Evolutionary conservation across 2,329 filamentous ascomycete genomes (phyloP).

Genomic region (Epichloe hybrida): DNA sequence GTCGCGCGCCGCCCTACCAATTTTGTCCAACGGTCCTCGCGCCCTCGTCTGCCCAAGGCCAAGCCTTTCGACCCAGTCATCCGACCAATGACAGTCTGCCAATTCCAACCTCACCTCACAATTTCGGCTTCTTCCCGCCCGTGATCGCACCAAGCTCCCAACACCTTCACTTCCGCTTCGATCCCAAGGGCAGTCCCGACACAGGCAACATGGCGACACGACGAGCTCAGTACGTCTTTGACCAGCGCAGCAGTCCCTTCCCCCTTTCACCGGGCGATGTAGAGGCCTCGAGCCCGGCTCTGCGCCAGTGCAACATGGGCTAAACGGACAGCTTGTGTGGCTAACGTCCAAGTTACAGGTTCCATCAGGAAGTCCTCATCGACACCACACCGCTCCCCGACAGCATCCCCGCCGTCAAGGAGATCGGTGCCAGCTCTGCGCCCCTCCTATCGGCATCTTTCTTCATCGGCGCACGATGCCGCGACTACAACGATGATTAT

Average conservation of each 20-base stretch:
- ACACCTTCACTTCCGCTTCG: slow-evolving; percentile 16
- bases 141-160: slow-evolving; percentile 9
- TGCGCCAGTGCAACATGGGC: not conserved
- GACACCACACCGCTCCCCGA: slow-evolving; percentile 93
- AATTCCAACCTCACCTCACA: slow-evolving; percentile 28
- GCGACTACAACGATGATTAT: slow-evolving; percentile 93
- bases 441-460: slow-evolving; percentile 84
- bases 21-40: not conserved
- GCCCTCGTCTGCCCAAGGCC: slow-evolving; percentile 7
- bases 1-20: slow-evolving; percentile 3
- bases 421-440: slow-evolving; percentile 85
- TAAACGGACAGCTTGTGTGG: not conserved
- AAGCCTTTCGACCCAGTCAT: slow-evolving; percentile 14
- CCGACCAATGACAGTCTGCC: slow-evolving; percentile 23
- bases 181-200: slow-evolving; percentile 14
- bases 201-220: slow-evolving; percentile 27
- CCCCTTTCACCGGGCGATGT: not conserved
- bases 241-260: no score
- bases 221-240: slow-evolving; percentile 26
- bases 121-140: not conserved
- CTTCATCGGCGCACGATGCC: slow-evolving; percentile 95
- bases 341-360: slow-evolving; percentile 43
- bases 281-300: not conserved
- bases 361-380: slow-evolving; percentile 85
- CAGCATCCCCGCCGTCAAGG: slow-evolving; percentile 81